Base-by-base conservation (phyloP, 768 basidiomycete genomes). In the Leucosporidium scottii region DNA sequence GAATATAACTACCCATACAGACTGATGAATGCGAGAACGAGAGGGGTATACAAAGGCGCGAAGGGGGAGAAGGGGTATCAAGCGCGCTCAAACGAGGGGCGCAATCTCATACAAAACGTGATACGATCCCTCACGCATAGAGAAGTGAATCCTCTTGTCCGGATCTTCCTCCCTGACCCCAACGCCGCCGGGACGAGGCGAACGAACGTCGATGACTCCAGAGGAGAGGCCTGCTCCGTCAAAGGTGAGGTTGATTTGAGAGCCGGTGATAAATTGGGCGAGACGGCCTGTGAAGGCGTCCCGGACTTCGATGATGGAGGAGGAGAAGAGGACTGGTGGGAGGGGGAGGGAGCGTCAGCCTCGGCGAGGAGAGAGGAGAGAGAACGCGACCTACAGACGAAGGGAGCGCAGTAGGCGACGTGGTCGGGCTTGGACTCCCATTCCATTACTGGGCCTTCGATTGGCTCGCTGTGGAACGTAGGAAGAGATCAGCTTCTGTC, bases 381-480 rank as follows among this genome's bases (percentile, higher is more conserved):
- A 30, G n/a, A 10, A 10, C 20, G 10, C 15, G 4, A 15, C 66
- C 23, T 9, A 71, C 70, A 68, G 60, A 97, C 81, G 75, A 92
- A 92, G 1, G 92, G 93, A 55, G 87, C 84, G 76, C 93, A 92
- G 80, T 90, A 86, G 2, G 91, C 91, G 28, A 90, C 90, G 39
- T 86, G 86, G 71, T 93, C 90, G 0, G 90, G 91, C 0, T 85
- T 87, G 23, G 92, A 91, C 78, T 98, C 93, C 91, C 92, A 98
- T 78, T 98, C 93, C 64, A 96, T 88, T 7, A 86, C 65, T 4
- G 68, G 67, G 0, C 63, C 67, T 27, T 55, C 50, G 28, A 72
- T 58, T 3, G 72, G 72, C 36, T 75, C 74, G 34, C 50, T 51
- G 50, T 4, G n/a, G 28, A 27, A 27, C 12, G 28, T 1, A 8